Percentiles rank a stretch among this genome's conserved stretches.
Conservation (phyloP, 768 basidiomycete genomes). For the Tephrocybe sp. region DNA sequence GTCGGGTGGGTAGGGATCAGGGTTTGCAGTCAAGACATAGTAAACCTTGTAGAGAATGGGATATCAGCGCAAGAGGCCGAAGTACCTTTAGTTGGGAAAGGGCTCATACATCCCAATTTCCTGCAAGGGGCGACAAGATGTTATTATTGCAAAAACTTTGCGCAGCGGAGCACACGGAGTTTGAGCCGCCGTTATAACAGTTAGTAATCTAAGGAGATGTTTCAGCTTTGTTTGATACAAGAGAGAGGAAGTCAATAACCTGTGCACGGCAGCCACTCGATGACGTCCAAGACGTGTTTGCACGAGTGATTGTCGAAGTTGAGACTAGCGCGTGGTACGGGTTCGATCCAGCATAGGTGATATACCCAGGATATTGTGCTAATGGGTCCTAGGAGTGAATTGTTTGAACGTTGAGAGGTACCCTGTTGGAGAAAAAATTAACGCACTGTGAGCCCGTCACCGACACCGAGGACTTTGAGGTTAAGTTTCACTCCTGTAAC, state of each 20-base stretch:
- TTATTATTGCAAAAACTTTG: conserved; percentile 59
- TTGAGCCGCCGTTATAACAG: conserved; percentile 49
- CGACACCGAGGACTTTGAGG: conserved; percentile 62
- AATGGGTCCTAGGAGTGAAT: conserved; percentile 35
- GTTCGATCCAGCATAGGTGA: conserved; percentile 54
- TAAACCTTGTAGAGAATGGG: conserved; percentile 34
- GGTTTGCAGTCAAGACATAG: conserved; percentile 44
- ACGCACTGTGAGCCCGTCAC: conserved; percentile 60
- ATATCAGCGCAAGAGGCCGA: background rate
- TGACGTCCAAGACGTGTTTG: conserved; percentile 42
- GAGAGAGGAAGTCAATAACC: conserved; percentile 25
- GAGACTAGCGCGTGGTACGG: conserved; percentile 58
- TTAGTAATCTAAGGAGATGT: conserved; percentile 41
- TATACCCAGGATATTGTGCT: conserved; percentile 58
- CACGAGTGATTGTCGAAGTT: conserved; percentile 35
- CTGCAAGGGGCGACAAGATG: conserved; percentile 53
- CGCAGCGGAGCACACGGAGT: conserved; percentile 54
- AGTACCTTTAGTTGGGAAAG: background rate
- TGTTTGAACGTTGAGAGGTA: background rate
- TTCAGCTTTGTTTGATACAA: background rate
- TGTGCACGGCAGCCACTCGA: conserved; percentile 50
- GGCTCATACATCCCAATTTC: conserved; percentile 49
- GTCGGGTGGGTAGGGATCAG: conserved; percentile 52
- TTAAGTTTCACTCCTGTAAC: conserved; percentile 50
- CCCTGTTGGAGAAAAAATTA: background rate